These are phyloP conservation scores for Phaeomoniella chlamydospora DNA, from an alignment of 2,329 filamentous ascomycete genomes.

Conservation along the genomic window DNA sequence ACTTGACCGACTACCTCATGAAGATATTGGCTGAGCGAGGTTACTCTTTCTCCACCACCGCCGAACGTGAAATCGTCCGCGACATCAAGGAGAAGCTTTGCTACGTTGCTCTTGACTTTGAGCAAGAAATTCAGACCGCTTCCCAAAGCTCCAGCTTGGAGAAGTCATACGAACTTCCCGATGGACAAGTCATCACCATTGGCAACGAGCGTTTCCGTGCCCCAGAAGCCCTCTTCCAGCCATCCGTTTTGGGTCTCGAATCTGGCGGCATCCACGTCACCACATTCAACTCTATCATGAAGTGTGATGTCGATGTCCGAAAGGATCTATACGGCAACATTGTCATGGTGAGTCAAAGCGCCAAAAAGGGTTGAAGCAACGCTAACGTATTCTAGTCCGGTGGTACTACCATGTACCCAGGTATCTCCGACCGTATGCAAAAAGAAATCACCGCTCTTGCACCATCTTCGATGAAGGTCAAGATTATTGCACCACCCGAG, in stretches of 20 bases:
- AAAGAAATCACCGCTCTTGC: conserved; percentile 99
- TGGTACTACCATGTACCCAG: conserved; percentile 99
- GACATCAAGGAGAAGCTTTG: conserved; percentile 99
- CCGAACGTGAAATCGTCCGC: conserved; percentile 99
- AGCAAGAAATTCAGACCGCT: conserved; percentile 99
- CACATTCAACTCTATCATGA: conserved; percentile 99
- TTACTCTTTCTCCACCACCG: conserved; percentile 99
- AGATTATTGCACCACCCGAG: conserved; percentile 99
- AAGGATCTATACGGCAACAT: conserved; percentile 99
- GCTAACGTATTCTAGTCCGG: conserved; percentile 78
- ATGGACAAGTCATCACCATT: conserved; percentile 99
- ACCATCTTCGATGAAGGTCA: conserved; percentile 99
- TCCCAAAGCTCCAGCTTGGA: conserved; percentile 97
- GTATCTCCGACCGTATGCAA: conserved; percentile 99
- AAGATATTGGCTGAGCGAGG: conserved; percentile 99
- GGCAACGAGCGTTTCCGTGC: conserved; percentile 99
- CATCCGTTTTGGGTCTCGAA: conserved; percentile 94
- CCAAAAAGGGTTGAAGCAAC: too few species aligned
- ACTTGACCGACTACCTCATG: conserved; percentile 99
- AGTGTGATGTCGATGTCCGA: conserved; percentile 99
- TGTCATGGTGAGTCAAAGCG: conserved; percentile 78
- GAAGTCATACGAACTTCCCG: conserved; percentile 99
- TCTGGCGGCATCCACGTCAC: conserved; percentile 98
- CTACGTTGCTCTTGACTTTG: conserved; percentile 99
- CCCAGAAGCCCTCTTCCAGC: conserved; percentile 99